Base-by-base conservation (phyloP, 2,329 filamentous ascomycete species). In the Alternaria angustiovoidea region DNA sequence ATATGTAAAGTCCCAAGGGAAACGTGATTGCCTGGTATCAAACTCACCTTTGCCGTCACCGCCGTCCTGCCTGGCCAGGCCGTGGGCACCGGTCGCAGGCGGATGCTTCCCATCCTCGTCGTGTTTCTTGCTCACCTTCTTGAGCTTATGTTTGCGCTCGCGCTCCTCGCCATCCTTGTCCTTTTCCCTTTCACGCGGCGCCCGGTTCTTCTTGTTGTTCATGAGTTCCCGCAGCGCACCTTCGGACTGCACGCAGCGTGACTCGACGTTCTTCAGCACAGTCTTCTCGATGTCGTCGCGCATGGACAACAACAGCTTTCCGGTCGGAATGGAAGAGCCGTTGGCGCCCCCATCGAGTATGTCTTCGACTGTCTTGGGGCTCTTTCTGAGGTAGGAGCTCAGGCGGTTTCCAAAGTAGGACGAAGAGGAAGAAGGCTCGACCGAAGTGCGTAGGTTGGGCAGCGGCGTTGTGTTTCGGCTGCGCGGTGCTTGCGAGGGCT, bases 401-500 rank as follows among this genome's bases (percentile, higher is more conserved):
- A 82, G 78, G 16, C 79, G 66, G 22, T 91, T 86, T 59, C 89
- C 86, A 53, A 93, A 85, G 74, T 89, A 91, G 57, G 90, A 85
- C 18, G 76, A 65, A 24, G 65, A 49, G 3, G 60, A 47, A 28
- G 69, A 60, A 14, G 74, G 71, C 77, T 79, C 63, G 75, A 76
- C 65, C 67, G 83, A 77, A 69, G 84, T 72, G 81, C 85, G 74
- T 76, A 84, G 68, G 77, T 81, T 71, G 78, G 87, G 85, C 72
- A 87, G 86, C 36, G 91, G 92, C 16, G 91, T 94, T 36, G 90
- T 92, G 78, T 93, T 94, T 73, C 91, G 89, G 75, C 90, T 93
- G 63, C 87, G 84, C 16, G 74, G 72, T 16, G 70, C 59, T 48
- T 66, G 72, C 11, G 69, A 65, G 22, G 69, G 66, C 64, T 75